A percentile compares a stretch with the other conserved stretches of the same genome.
phyloP scores from a whole-genome alignment of 1,284 basidiomycete genomes.

The Golubevia pallescens region DNA sequence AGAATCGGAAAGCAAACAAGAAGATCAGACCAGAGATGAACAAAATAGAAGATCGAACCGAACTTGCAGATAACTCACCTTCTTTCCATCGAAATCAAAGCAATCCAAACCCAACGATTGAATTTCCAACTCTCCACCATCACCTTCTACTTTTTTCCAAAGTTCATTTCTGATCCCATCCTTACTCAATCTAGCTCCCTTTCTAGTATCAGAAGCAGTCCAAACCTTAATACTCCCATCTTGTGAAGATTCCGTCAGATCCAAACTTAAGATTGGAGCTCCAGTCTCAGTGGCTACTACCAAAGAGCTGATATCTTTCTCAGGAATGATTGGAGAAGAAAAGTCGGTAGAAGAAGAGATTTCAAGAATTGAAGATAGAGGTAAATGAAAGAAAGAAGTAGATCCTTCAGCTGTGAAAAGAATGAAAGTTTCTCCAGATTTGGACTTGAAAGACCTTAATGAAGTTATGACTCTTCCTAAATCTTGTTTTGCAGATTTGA shows the following conservation, averaged over 20 bases:
- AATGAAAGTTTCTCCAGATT: conserved; percentile 17
- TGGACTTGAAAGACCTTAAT: conserved; percentile 22
- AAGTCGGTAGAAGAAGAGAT: conserved; percentile 9
- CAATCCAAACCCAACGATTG: too few species aligned
- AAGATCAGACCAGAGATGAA: too few species aligned
- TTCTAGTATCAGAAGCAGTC: too few species aligned
- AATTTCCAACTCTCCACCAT: too few species aligned
- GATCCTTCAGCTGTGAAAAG: conserved; percentile 44
- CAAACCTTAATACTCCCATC: too few species aligned
- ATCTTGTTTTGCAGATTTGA: conserved; percentile 6
- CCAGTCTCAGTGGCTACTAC: conserved; percentile 19
- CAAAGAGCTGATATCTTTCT: conserved; percentile 17
- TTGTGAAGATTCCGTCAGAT: neutral
- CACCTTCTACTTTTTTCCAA: too few species aligned
- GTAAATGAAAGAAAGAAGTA: conserved; percentile 35
- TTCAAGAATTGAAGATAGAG: conserved; percentile 18
- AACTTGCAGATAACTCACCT: too few species aligned
- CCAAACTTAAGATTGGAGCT: conserved; percentile 30
- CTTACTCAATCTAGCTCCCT: too few species aligned
- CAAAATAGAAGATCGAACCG: too few species aligned
- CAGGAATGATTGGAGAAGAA: conserved; percentile 5
- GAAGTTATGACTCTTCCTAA: conserved; percentile 27
- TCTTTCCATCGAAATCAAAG: too few species aligned
- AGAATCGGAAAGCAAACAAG: too few species aligned
- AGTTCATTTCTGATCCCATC: too few species aligned